Evolutionary conservation across 2,329 filamentous ascomycete species (phyloP), one percentile per base, ranked within the genome.

Genomic region (Huntiella abstrusa): DNA sequence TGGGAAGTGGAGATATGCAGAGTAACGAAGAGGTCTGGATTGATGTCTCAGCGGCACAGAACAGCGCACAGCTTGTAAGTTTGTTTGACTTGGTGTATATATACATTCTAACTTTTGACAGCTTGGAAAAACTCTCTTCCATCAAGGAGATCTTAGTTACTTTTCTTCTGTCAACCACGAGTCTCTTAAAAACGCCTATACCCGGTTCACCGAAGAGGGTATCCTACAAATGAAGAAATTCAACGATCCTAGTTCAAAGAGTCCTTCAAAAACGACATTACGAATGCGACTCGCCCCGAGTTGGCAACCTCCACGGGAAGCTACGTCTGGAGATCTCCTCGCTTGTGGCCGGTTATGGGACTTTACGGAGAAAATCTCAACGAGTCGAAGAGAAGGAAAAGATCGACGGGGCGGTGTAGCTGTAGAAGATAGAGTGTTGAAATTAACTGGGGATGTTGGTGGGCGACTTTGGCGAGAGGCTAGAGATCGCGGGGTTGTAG

Each of bases 81-180:
- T 15, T 16, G 15, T 13, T 17, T 16, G 11, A 28, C 8, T 28
- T 28, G 6, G 7, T 28, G 7, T 28, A 28, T 33, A 15, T 17
- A 16, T 19, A 42, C 11, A 45, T 16, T 4, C 43, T 38, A 15
- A 35, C 40, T 19, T 12, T 17, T 11, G 35, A 13, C 54, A 88
- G 73, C 75, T 95, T 28, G 91, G 91, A 46, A 96, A 98, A 63
- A 96, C 91, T 0, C 70, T 98, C 1, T 98, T 95, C 58, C 88
- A 98, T 59, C 88, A 98, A 64, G 91, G 91, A 47, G 91, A 98
- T 56, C 73, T 98, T 7, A 87, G 81, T 28, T 98, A 98, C 63
- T 96, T 95, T 54, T 91, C 98, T 63, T 87, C 91, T 2, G 88
- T 98, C 52, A 98, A 98, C 67, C 95, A 95, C 56, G 88, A 98